Conservation (phyloP, 164 flowering plant species). For the Platanus orientalis region DNA sequence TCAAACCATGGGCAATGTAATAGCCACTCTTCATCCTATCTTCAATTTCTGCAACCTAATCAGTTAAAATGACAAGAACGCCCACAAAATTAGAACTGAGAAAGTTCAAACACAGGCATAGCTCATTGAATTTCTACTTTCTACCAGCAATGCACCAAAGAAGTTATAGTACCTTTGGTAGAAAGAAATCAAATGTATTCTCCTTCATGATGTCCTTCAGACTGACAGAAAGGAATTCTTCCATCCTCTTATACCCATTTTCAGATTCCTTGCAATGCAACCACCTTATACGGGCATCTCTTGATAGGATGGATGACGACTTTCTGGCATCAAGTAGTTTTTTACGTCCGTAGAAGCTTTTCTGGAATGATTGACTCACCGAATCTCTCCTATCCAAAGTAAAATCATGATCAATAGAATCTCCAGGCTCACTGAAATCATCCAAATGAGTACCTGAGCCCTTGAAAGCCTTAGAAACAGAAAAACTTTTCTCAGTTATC, state of each 20-base stretch:
- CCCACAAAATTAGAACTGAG: background rate
- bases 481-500: conserved; percentile 40
- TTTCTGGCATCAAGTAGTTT: conserved; percentile 78
- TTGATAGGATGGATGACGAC: conserved; percentile 73
- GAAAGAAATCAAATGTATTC: conserved; percentile 79
- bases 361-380: conserved; percentile 55
- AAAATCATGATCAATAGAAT: conserved; percentile 42
- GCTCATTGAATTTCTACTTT: background rate
- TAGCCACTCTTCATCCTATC: conserved; percentile 80
- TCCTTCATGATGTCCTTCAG: conserved; percentile 82
- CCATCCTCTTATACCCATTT: conserved; percentile 70
- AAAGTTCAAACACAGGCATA: background rate
- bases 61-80: conserved; percentile 3
- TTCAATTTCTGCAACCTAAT: conserved; percentile 84
- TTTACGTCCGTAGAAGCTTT: conserved; percentile 67
- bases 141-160: background rate
- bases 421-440: conserved; percentile 54
- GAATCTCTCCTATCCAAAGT: conserved; percentile 50
- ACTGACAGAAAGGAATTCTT: conserved; percentile 59
- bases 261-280: conserved; percentile 71
- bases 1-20: conserved; percentile 74
- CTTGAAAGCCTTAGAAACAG: conserved; percentile 28
- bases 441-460: conserved; percentile 38
- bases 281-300: conserved; percentile 82
- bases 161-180: conserved; percentile 59